Percentiles rank a stretch among this genome's conserved stretches.
Conservation (phyloP, 202 grass and related monocot species). For the Saccharum hybrid region DNA sequence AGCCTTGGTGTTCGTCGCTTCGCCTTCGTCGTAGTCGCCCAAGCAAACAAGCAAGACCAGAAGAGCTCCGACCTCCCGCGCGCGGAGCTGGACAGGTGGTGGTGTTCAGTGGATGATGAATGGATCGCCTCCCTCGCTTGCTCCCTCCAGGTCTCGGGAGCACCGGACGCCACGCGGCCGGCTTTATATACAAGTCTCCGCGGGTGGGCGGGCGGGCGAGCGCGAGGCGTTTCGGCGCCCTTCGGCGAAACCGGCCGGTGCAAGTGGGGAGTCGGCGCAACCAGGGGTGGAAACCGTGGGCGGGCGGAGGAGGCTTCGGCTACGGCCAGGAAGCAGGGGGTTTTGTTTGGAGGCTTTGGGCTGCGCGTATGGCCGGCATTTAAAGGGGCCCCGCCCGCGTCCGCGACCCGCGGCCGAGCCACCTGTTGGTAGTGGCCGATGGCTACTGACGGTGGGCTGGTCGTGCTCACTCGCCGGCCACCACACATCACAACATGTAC, state of each 20-base stretch:
- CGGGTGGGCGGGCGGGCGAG: too few species aligned
- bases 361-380: slow-evolving; percentile 38
- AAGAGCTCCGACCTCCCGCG: not conserved
- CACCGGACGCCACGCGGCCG: too few species aligned
- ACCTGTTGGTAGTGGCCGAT: not conserved
- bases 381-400: slow-evolving; percentile 28
- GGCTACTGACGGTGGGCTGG: not conserved
- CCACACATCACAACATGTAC: not conserved
- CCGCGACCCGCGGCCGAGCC: too few species aligned
- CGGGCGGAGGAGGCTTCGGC: too few species aligned
- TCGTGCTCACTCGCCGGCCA: not conserved
- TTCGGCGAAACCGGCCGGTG: slow-evolving; percentile 14
- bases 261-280: not conserved
- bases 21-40: not conserved
- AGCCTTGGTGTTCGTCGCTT: not conserved
- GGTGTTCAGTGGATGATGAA: not conserved
- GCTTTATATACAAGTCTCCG: too few species aligned
- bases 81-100: not conserved
- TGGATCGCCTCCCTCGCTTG: not conserved
- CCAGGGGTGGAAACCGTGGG: slow-evolving; percentile 28
- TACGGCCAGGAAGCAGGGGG: too few species aligned
- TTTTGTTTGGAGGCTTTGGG: not conserved
- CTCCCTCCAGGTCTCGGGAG: too few species aligned
- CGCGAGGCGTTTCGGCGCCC: not conserved
- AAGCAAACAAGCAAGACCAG: too few species aligned